phyloP scores from a whole-genome alignment of 202 grass and related monocot genomes.

The Tripidium arundinaceum region DNA sequence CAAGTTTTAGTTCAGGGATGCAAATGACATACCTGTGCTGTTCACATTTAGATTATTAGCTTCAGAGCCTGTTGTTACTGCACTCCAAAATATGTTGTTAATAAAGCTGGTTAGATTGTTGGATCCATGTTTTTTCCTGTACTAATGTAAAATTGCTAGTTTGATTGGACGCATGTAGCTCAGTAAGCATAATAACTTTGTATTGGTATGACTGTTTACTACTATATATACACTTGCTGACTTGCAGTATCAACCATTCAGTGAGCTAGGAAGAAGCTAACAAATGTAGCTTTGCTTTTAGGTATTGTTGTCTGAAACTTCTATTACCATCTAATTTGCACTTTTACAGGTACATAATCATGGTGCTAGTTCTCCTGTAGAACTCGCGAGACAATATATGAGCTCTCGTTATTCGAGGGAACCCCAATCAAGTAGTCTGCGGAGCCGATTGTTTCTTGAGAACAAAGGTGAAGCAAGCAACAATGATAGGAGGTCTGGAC shows the following conservation, averaged over 20 bases:
- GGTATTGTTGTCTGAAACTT: not conserved
- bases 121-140: not conserved
- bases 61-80: not conserved
- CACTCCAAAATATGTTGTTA: not conserved
- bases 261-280: constrained; percentile 17
- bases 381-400: constrained; percentile 56
- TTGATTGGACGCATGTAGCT: not conserved
- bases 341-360: constrained; percentile 20
- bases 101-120: constrained; percentile 4
- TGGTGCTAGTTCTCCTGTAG: constrained; percentile 33
- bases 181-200: not conserved
- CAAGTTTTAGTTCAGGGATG: too few species aligned
- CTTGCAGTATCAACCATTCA: not conserved
- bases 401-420: constrained; percentile 29
- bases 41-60: not conserved
- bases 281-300: not conserved
- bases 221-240: not conserved
- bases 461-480: constrained; percentile 40
- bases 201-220: not conserved
- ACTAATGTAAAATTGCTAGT: not conserved
- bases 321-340: not conserved
- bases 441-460: constrained; percentile 30
- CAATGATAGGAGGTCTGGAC: constrained; percentile 34
- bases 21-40: too few species aligned
- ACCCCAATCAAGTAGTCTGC: constrained; percentile 26